phyloP scores from a whole-genome alignment of 2,329 filamentous ascomycete genomes.

The Xylaria sp. region DNA sequence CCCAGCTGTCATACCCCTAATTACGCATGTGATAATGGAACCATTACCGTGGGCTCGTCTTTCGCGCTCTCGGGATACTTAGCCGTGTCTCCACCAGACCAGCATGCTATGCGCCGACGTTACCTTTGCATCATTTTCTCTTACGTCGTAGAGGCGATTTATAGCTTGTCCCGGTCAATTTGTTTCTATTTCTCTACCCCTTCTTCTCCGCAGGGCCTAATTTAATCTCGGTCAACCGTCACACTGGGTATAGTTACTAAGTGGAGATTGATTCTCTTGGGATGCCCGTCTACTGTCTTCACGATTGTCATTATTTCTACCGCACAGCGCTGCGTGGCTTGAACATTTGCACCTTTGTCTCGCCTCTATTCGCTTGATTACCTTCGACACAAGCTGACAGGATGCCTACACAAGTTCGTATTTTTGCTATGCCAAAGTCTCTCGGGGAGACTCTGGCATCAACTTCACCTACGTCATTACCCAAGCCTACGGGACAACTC shows the following conservation, averaged over 20 bases:
- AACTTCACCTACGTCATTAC: slow-evolving; percentile 51
- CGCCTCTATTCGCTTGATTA: slow-evolving; percentile 75
- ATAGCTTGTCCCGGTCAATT: slow-evolving; percentile 35
- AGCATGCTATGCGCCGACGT: slow-evolving; percentile 21
- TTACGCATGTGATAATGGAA: slow-evolving; percentile 47
- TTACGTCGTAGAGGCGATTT: slow-evolving; percentile 34
- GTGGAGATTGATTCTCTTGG: slow-evolving; percentile 54
- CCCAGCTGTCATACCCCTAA: slow-evolving; percentile 43
- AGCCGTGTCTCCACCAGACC: slow-evolving; percentile 38
- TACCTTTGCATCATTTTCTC: slow-evolving; percentile 12
- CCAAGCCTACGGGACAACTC: slow-evolving; percentile 54
- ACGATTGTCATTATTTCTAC: slow-evolving; percentile 94
- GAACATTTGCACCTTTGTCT: slow-evolving; percentile 82
- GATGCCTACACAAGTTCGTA: slow-evolving; percentile 74
- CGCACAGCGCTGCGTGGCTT: slow-evolving; percentile 88
- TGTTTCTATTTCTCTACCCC: slow-evolving; percentile 7
- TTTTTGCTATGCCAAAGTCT: slow-evolving; percentile 77
- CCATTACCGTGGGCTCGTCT: slow-evolving; percentile 34
- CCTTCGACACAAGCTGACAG: slow-evolving; percentile 55
- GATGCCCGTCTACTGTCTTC: slow-evolving; percentile 84
- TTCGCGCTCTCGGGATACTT: slow-evolving; percentile 35
- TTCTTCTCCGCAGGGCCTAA: slow-evolving; percentile 28
- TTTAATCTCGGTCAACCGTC: slow-evolving; percentile 25
- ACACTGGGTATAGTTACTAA: slow-evolving; percentile 34
- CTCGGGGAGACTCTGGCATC: slow-evolving; percentile 74